phyloP scores from a whole-genome alignment of 805 yeast species.

The Debaryomyces castellii region DNA sequence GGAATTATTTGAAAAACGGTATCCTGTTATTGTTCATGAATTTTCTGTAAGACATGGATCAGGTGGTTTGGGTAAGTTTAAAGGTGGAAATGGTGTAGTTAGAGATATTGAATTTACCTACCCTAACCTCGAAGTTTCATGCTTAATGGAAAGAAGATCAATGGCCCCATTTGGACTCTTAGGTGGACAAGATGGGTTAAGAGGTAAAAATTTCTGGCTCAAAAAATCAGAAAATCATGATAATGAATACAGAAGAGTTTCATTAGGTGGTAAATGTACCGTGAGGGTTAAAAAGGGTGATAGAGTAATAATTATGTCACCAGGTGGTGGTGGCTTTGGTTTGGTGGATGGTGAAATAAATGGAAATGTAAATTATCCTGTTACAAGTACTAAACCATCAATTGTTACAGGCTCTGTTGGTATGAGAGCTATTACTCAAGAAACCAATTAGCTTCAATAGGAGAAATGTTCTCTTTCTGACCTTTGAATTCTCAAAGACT shows the following conservation, averaged over 20 bases:
- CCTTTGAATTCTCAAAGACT: too few relatives aligned
- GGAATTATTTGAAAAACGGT: conserved; percentile 83
- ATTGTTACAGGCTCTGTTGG: conserved; percentile 38
- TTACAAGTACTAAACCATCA: conserved; percentile 21
- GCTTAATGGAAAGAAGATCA: conserved; percentile 82
- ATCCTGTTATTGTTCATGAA: conserved; percentile 76
- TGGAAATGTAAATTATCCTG: conserved; percentile 16
- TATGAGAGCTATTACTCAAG: conserved; percentile 31
- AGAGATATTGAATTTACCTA: conserved; percentile 76
- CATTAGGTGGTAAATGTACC: conserved; percentile 34
- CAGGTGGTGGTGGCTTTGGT: conserved; percentile 49
- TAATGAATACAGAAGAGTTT: conserved; percentile 17
- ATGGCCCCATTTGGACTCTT: conserved; percentile 81
- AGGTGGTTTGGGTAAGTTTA: conserved; percentile 74
- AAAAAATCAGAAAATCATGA: conserved; percentile 15
- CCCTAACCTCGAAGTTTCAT: conserved; percentile 57
- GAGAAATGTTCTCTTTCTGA: too few relatives aligned
- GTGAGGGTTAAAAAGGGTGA: conserved; percentile 38
- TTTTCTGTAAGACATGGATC: conserved; percentile 69
- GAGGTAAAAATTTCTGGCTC: conserved; percentile 55
- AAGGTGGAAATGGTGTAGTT: conserved; percentile 84
- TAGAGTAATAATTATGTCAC: conserved; percentile 37
- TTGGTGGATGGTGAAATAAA: neutral
- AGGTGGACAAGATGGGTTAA: conserved; percentile 76
- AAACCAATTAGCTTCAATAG: conserved; percentile 39